Percentiles rank a stretch among this genome's conserved stretches.
phyloP scores from a whole-genome alignment of 2,329 filamentous ascomycete genomes.

The Phyllachora maydis region DNA sequence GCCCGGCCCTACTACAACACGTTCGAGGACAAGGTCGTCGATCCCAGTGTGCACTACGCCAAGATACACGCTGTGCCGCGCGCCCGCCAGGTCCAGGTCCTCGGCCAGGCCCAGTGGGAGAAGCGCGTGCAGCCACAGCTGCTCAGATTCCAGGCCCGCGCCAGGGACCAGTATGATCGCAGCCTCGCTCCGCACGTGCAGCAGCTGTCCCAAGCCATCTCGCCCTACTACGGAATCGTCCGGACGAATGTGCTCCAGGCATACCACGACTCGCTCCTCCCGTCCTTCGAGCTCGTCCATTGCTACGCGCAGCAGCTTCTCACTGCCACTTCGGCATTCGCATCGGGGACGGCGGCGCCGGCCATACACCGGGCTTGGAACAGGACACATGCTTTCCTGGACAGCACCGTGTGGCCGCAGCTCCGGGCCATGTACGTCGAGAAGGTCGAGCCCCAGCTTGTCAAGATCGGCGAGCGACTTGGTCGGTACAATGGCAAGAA shows the following conservation, averaged over 20 bases:
- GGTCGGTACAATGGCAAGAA: constrained; percentile 45
- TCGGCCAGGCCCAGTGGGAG: constrained; percentile 55
- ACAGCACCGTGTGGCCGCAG: constrained; percentile 63
- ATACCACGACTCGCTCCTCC: constrained; percentile 53
- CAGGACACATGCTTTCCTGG: constrained; percentile 47
- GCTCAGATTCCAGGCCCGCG: constrained; percentile 37
- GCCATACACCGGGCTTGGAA: constrained; percentile 51
- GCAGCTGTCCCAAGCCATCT: constrained; percentile 30
- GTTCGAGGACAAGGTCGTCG: constrained; percentile 41
- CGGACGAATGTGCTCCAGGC: constrained; percentile 42
- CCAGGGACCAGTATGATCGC: constrained; percentile 45
- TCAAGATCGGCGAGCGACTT: constrained; percentile 77
- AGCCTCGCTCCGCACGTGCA: constrained; percentile 55
- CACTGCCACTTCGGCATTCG: constrained; percentile 40
- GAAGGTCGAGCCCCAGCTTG: constrained; percentile 87
- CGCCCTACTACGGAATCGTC: constrained; percentile 54
- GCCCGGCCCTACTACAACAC: constrained; percentile 55
- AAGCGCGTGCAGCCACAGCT: constrained; percentile 59
- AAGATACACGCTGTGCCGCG: constrained; percentile 58
- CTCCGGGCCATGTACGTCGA: constrained; percentile 64
- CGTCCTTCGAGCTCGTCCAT: constrained; percentile 51
- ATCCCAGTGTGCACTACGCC: constrained; percentile 45
- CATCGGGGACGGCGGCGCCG: constrained; percentile 51
- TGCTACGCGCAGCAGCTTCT: constrained; percentile 59
- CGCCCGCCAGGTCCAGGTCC: constrained; percentile 44